Evolutionary conservation across 169 alveolate genomes (phyloP).

Genomic region (Plasmodium gallinaceum): DNA sequence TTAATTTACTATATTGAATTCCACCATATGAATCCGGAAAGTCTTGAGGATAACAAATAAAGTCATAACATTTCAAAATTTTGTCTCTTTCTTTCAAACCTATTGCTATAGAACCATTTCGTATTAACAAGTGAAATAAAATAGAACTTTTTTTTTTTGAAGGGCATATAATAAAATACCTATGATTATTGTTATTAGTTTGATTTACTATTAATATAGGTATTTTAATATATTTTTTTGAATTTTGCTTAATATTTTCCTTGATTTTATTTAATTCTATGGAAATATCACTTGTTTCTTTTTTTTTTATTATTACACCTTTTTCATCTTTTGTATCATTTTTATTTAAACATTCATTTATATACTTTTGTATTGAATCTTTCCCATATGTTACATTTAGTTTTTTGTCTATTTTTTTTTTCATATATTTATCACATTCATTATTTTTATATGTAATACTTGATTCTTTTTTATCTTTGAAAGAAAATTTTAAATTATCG

Average conservation of each 20-base stretch:
- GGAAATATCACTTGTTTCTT: slow-evolving; percentile 5
- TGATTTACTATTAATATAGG: slow-evolving; percentile 58
- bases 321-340: slow-evolving; percentile 4
- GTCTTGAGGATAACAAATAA: slow-evolving; percentile 59
- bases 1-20: slow-evolving; percentile 28
- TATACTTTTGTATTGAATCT: slow-evolving; percentile 13
- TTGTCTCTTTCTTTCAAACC: slow-evolving; percentile 74
- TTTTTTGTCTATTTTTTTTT: background rate
- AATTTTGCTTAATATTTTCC: slow-evolving; percentile 24
- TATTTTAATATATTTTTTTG: slow-evolving; percentile 36
- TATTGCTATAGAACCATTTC: slow-evolving; percentile 75
- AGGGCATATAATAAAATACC: slow-evolving; percentile 70
- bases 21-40: slow-evolving; percentile 70
- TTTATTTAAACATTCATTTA: slow-evolving; percentile 6
- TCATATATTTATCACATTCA: background rate
- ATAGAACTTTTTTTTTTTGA: slow-evolving; percentile 61
- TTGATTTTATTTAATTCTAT: slow-evolving; percentile 32
- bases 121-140: slow-evolving; percentile 36
- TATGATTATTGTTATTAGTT: slow-evolving; percentile 42
- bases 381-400: background rate
- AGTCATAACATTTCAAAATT: slow-evolving; percentile 57
- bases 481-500: background rate
- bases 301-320: background rate
- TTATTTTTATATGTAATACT: background rate
- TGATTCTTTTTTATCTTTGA: background rate